These are phyloP conservation scores for Mycena amicta DNA, from an alignment of 768 basidiomycete species.

Conservation along the genomic window DNA sequence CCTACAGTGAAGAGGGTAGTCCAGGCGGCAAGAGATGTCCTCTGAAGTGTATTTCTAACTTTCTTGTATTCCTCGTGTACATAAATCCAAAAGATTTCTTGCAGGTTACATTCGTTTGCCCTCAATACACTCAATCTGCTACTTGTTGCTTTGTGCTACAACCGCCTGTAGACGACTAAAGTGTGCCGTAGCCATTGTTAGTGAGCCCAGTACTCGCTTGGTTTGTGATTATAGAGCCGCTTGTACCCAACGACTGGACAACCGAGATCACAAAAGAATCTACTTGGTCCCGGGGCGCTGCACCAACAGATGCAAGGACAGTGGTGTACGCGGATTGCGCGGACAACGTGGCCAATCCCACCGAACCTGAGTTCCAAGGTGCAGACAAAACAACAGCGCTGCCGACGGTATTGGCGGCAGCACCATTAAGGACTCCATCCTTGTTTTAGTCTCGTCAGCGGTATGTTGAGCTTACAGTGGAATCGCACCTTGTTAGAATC, in stretches of 20 bases:
- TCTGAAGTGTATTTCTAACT: too few relatives aligned
- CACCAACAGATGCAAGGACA: conserved; percentile 23
- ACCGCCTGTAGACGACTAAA: conserved; percentile 2
- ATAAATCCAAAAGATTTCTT: too few relatives aligned
- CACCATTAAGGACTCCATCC: conserved; percentile 26
- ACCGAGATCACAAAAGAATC: conserved; percentile 24
- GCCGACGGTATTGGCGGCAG: conserved; percentile 23
- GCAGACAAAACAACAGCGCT: conserved; percentile 18
- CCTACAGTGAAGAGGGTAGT: conserved; percentile 18
- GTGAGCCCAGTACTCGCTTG: conserved; percentile 24
- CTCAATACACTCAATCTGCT: too few relatives aligned
- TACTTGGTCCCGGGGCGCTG: conserved; percentile 25
- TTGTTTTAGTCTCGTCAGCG: conserved; percentile 23
- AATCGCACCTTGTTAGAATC: conserved; percentile 25
- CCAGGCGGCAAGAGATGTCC: conserved; percentile 11
- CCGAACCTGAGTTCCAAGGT: conserved; percentile 22
- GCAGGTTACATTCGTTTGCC: too few relatives aligned
- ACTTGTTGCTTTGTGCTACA: not conserved
- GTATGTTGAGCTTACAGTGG: too few relatives aligned
- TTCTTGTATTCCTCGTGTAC: too few relatives aligned
- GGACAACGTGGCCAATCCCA: conserved; percentile 21
- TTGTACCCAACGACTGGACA: conserved; percentile 23
- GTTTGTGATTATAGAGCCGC: conserved; percentile 24
- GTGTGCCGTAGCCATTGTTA: conserved; percentile 27
- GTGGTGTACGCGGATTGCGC: conserved; percentile 22